Evolutionary conservation across 2,329 filamentous ascomycete genomes (phyloP), one percentile per base, ranked within the genome.

Genomic region (Fusarium incarnatum): DNA sequence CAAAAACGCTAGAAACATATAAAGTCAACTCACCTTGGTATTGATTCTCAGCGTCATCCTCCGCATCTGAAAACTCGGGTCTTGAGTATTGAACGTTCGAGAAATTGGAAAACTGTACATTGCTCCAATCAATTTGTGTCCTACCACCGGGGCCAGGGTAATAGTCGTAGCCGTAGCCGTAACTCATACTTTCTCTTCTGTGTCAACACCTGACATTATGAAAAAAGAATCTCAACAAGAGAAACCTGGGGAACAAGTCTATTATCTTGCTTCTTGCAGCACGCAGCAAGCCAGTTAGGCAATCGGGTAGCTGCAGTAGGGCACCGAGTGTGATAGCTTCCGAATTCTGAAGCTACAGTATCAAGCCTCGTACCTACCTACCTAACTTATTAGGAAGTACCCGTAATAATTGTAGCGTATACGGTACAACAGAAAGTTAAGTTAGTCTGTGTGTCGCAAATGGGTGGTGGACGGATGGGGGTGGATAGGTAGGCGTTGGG

Each of bases 101-200:
- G 76, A 81, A 84, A 72, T 84, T 76, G 67, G 82, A 80, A 64
- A 77, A 81, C 70, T 83, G 79, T 60, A 84, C 77, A 68, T 80
- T 71, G 62, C 74, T 72, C 69, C 75, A 80, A 72, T 81, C 77
- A 76, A 81, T 61, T 66, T 79, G 77, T 60, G 80, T 73, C 79
- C 82, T 78, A 56, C 77, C 77, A 56, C 77, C 76, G 46, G 81
- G 79, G 78, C 13, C 32, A 28, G 50, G 53, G 44, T 80, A 81
- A 75, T 77, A 79, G 57, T 81, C 76, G 64, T 75, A 66, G 64
- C 56, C 61, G 64, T 70, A 77, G 73, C 64, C 32, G 68, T 75
- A 76, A 76, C 73, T 83, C 82, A 83, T 84, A 83, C 82, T 83
- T 80, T 73, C 67, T 74, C 59, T 75, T 75, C 75, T 70, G 73